Base-by-base conservation (phyloP, 108 stramenopile species). In the Cylindrotheca fusiformis region DNA sequence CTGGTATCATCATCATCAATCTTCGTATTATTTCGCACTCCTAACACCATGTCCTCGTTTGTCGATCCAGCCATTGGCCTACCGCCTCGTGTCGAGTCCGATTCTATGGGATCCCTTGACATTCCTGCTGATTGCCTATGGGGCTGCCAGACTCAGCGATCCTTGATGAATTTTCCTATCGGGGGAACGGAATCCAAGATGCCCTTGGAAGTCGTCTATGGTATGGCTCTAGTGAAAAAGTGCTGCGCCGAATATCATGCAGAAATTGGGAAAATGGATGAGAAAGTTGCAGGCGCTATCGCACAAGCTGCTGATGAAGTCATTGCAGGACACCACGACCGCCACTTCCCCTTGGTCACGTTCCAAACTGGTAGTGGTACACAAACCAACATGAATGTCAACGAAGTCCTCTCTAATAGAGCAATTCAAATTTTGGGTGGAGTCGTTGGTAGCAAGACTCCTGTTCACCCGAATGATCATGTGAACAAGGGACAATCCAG, bases 321-420 rank as follows among this genome's bases (percentile, higher is more conserved):
- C 17, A 81, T 97, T 59, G 67, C 77, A 3, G 98, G 97, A 55
- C 60, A 90, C 33, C 86, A 90, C 23, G 97, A 98, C 69, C 87
- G 78, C 28, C 97, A 99, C 46, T 98, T 99, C 77, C 98, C 98
- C 4, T 74, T 99, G 25, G 90, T 96, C 5, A 88, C 93, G 32
- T 99, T 86, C 65, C 98, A 99, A 75, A 99, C 98, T 4, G 97
- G 98, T 32, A 77, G 74, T 26, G 98, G 98, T 0, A 99, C 98
- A 4, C 98, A 99, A 69, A 97, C 96, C 29, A 99, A 99, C 72
- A 99, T 99, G 98, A 99, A 99, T 74, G 93, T 93, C 26, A 99
- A 99, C 75, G 97, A 99, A 72, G 98, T 99, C 1, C 70, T 99
- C 32, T 83, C 96, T 18, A 99, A 99, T 75, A 82, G 97, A 24